Base-by-base conservation (phyloP, 139 green algal genomes). In the Tetradesmus lagerheimii region DNA sequence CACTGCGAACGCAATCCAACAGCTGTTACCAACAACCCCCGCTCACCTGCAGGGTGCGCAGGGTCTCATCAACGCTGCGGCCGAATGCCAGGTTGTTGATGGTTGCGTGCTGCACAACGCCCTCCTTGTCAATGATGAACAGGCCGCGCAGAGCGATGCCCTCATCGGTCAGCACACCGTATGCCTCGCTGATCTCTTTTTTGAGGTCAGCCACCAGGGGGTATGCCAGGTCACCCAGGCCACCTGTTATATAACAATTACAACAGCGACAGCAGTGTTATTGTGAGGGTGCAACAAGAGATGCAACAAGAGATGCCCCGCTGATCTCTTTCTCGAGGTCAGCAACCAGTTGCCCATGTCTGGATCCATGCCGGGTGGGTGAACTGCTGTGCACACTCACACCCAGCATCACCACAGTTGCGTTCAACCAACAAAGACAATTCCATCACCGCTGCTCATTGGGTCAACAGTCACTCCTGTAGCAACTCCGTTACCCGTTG, bases 201-300 rank as follows among this genome's bases (percentile, higher is more conserved):
- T 99, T 99, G 39, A 99, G 91, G 94, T 99, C 98, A 80, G 98
- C 96, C 25, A 99, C 98, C 90, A 99, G 95, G 27, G 98, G 98
- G 96, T 99, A 99, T 47, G 92, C 91, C 43, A 99, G 94, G 93
- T 99, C 98, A 82, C 98, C 98, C 39, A 99, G 90, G 45, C 98
- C 98, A 76, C 93, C 93, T 88, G 64, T 34, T 27, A 78, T 16
- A 76, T 35, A 35, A 71, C 18, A 76, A 35, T 35, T 12, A 76
- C 25, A 37, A 12, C 23, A 37, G 66, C 66, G 12, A 2, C 11
- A 15, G 23, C 66, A 76, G 66, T 74, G 6, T 74, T n/a, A n/a
- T n/a, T n/a, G n/a, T n/a, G n/a, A n/a, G n/a, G n/a, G n/a, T n/a
- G n/a, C n/a, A n/a, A n/a, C n/a, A n/a, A n/a, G n/a, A n/a, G n/a